Evolutionary conservation across 2,329 filamentous ascomycete species (phyloP), one percentile per base, ranked within the genome.

Genomic region (Trichoderma sp.): DNA sequence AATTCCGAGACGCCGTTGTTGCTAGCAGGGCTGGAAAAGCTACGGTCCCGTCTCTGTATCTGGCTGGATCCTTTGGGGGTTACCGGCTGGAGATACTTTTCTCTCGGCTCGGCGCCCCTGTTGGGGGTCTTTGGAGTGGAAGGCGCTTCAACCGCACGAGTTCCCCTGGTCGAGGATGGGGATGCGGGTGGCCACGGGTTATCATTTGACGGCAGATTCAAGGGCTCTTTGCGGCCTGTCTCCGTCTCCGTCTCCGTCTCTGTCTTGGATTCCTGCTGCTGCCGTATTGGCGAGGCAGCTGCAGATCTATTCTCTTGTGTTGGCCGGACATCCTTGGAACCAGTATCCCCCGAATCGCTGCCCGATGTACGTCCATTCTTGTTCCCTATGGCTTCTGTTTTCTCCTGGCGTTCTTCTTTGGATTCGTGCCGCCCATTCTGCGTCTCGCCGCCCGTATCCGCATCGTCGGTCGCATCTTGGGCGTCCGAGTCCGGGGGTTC

Each of bases 1-100:
- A 39, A 98, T 79, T 97, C 93, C 10, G 94, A 97, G 19, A 80
- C 72, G n/a, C 72, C 76, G 10, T 73, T 73, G 54, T 71, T 75
- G 35, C 74, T 74, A 10, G 64, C 63, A 71, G 68, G 64, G 72
- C 80, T 83, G 7, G 78, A 74, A n/a, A 77, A 73, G 73, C 80
- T 83, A 2, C 72, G 72, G 32, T 82, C 77, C 52, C 82, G 78
- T 58, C 72, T 80, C 70, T 80, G 75, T 17, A 68, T 67, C 12
- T 67, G 69, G 12, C 65, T 72, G 35, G n/a, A 19, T 25, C 32
- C 48, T 15, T 60, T 45, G 4, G 54, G 67, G 4, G 67, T 12
- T 25, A 64, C 48, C 12, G 27, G 52, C 34, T 64, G 53, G 34
- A 57, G 35, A 29, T 54, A 27, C 12, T 19, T 58, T n/a, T 50